A percentile compares a stretch with the other conserved stretches of the same genome.
phyloP scores from a whole-genome alignment of 177 flowering plant species.

The Vitis hybrid region DNA sequence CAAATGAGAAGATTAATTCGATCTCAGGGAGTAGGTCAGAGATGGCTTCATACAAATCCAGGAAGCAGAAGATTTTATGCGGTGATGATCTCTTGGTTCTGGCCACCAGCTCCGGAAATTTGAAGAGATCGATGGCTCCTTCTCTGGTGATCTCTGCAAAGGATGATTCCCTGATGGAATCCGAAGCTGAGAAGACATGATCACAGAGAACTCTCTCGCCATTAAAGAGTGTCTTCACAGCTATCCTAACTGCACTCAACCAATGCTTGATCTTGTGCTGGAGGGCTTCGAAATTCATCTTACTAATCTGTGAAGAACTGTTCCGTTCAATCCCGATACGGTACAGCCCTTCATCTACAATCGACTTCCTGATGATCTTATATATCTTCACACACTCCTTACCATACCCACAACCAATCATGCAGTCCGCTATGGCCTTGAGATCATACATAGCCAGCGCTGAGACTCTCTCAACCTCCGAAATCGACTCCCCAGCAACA shows the following conservation, averaged over 20 bases:
- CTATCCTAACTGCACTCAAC: slow-evolving; percentile 26
- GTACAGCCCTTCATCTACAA: slow-evolving; percentile 26
- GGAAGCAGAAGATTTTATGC: slow-evolving; percentile 22
- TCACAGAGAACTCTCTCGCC: slow-evolving; percentile 35
- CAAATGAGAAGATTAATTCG: slow-evolving; percentile 26
- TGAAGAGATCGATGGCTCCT: slow-evolving; percentile 26
- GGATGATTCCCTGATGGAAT: slow-evolving; percentile 25
- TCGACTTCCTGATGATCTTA: slow-evolving; percentile 26
- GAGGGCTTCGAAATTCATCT: slow-evolving; percentile 21
- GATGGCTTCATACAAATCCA: slow-evolving; percentile 30
- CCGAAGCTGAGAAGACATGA: slow-evolving; percentile 31
- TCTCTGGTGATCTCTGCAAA: slow-evolving; percentile 26
- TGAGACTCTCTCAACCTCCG: slow-evolving; percentile 18
- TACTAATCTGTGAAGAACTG: slow-evolving; percentile 22
- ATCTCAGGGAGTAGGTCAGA: slow-evolving; percentile 26
- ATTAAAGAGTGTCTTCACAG: slow-evolving; percentile 24
- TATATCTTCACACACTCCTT: slow-evolving; percentile 37
- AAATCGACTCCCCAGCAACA: slow-evolving; percentile 7
- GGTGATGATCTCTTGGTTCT: slow-evolving; percentile 18
- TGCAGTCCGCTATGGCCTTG: slow-evolving; percentile 37
- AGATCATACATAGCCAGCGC: slow-evolving; percentile 25
- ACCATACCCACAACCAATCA: slow-evolving; percentile 36
- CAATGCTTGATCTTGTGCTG: slow-evolving; percentile 24
- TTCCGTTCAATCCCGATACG: slow-evolving; percentile 25
- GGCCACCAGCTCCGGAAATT: slow-evolving; percentile 23